These are phyloP conservation scores for Logfia minima DNA, from an alignment of 129 eudicot species.

Conservation along the genomic window DNA sequence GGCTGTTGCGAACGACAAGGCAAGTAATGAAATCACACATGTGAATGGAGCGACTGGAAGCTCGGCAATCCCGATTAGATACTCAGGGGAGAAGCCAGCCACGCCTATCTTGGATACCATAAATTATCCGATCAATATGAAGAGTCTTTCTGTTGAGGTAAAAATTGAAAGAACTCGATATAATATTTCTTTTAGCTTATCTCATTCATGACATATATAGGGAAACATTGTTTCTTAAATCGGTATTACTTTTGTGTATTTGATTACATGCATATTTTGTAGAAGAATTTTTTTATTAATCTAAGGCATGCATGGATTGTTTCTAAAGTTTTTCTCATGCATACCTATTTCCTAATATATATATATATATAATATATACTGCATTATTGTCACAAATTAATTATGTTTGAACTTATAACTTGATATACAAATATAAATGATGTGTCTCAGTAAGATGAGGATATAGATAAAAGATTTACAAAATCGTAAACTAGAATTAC, in stretches of 20 bases:
- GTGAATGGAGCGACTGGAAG: neutral
- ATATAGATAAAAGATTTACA: neutral
- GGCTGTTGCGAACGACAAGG: slow-evolving; percentile 12
- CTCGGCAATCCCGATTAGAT: slow-evolving; percentile 18
- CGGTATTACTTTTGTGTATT: neutral
- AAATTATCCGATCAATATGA: slow-evolving; percentile 47
- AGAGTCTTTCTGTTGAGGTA: slow-evolving; percentile 51
- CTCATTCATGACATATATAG: too few relatives aligned
- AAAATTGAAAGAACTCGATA: neutral
- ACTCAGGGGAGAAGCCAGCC: slow-evolving; percentile 44
- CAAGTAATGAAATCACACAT: neutral
- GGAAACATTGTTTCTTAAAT: neutral
- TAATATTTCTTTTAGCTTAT: too few relatives aligned
- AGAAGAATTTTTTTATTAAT: too few relatives aligned
- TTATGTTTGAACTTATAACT: too few relatives aligned
- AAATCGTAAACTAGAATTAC: too few relatives aligned
- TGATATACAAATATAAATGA: too few relatives aligned
- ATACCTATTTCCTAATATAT: too few relatives aligned
- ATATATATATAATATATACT: too few relatives aligned
- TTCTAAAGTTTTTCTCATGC: neutral
- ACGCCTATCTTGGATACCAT: slow-evolving; percentile 64
- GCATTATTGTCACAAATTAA: too few relatives aligned
- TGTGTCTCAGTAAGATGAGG: too few relatives aligned
- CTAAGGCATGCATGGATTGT: neutral
- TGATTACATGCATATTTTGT: too few relatives aligned